Percentiles rank a stretch among this genome's conserved stretches.
Evolutionary conservation across 352 stramenopile species (phyloP).

Genomic region (Globisporangium paroecandrum): DNA sequence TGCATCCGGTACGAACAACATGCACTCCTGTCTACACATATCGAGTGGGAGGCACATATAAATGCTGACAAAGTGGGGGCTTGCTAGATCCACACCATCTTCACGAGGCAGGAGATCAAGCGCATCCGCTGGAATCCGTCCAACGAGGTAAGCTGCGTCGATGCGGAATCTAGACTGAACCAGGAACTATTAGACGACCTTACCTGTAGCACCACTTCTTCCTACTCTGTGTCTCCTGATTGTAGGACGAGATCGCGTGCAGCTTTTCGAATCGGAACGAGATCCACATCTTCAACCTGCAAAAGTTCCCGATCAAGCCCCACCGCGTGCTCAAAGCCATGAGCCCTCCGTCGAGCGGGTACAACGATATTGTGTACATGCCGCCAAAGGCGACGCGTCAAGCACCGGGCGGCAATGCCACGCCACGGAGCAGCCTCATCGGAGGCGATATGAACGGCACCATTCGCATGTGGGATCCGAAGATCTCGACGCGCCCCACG

Average conservation of each 20-base stretch:
- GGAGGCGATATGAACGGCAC: conserved; percentile 60
- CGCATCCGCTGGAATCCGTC: conserved; percentile 74
- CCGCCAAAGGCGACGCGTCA: background rate
- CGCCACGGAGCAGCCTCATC: conserved; percentile 30
- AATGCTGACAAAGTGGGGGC: background rate
- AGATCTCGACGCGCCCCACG: conserved; percentile 42
- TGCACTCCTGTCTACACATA: too few relatives aligned
- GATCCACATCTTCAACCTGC: conserved; percentile 69
- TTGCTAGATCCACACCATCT: conserved; percentile 70
- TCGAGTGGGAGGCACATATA: too few relatives aligned
- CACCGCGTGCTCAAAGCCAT: conserved; percentile 57
- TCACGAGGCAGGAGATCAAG: conserved; percentile 61
- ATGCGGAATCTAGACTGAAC: background rate
- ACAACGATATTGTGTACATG: conserved; percentile 75
- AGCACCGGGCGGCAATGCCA: conserved; percentile 9
- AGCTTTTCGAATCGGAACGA: conserved; percentile 73
- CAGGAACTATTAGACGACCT: too few relatives aligned
- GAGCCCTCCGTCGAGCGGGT: conserved; percentile 68
- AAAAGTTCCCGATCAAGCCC: conserved; percentile 65
- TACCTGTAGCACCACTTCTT: too few relatives aligned
- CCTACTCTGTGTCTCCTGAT: background rate
- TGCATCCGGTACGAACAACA: conserved; percentile 33
- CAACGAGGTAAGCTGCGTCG: conserved; percentile 39
- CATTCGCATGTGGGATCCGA: conserved; percentile 65
- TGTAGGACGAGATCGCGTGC: conserved; percentile 69